Conservation (phyloP, 2,329 filamentous ascomycete genomes). For the Aureobasidium leucospermi region DNA sequence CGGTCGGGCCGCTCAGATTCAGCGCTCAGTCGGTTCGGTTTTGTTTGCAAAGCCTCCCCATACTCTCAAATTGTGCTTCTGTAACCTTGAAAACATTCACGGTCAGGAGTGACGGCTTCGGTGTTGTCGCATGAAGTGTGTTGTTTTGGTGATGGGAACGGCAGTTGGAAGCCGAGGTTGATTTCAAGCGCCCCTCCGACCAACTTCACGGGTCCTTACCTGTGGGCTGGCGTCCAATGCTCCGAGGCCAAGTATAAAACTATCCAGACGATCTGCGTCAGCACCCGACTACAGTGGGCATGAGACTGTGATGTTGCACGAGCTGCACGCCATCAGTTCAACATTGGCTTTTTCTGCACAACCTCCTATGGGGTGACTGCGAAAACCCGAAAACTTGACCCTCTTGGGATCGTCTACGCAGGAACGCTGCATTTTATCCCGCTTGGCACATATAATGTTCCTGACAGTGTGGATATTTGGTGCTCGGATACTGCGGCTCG, state of each 20-base stretch:
- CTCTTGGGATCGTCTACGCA: background rate
- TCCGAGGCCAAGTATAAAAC: background rate
- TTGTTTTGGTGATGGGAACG: background rate
- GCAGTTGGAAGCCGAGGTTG: background rate
- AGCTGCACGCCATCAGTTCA: conserved; percentile 2
- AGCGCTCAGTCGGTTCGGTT: background rate
- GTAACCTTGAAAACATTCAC: background rate
- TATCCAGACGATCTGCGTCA: background rate
- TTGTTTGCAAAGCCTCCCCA: background rate
- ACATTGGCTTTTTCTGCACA: conserved; percentile 5
- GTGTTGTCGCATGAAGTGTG: background rate
- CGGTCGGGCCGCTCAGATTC: background rate
- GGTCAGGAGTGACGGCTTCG: background rate
- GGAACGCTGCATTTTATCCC: background rate
- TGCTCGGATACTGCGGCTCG: background rate
- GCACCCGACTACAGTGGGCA: background rate
- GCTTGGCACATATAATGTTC: background rate
- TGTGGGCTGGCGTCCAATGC: background rate
- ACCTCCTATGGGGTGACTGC: background rate
- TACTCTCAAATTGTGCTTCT: background rate
- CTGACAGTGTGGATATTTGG: background rate
- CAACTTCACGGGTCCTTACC: background rate
- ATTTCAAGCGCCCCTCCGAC: background rate
- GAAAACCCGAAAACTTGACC: background rate
- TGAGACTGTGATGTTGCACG: background rate